phyloP scores from a whole-genome alignment of 129 eudicot genomes.

The Apium graveolens region DNA sequence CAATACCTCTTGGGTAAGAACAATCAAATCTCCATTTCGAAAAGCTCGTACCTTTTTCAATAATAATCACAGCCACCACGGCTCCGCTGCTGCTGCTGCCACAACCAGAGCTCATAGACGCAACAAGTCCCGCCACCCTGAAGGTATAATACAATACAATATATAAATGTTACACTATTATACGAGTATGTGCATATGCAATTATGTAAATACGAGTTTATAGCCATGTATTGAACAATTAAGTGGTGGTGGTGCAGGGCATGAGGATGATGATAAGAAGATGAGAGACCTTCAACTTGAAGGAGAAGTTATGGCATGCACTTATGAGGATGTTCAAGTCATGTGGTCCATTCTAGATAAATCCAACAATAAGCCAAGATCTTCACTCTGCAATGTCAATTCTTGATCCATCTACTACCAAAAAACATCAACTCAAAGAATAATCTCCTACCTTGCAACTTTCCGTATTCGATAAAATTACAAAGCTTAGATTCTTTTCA shows the following conservation, averaged over 20 bases:
- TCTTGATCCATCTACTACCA: slow-evolving; percentile 13
- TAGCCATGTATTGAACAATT: background rate
- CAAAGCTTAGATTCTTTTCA: background rate
- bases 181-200: background rate
- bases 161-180: background rate
- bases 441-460: background rate
- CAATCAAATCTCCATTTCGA: slow-evolving; percentile 48
- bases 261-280: slow-evolving; percentile 13
- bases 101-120: slow-evolving; percentile 17
- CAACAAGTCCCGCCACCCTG: slow-evolving; percentile 23
- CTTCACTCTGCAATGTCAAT: slow-evolving; percentile 17
- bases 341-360: slow-evolving; percentile 75
- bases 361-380: slow-evolving; percentile 26
- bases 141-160: slow-evolving; percentile 21
- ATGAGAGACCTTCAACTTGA: slow-evolving; percentile 41
- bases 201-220: background rate
- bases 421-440: background rate
- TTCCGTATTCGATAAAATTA: background rate
- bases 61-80: slow-evolving; percentile 11
- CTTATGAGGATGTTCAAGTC: slow-evolving; percentile 61
- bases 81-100: background rate
- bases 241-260: slow-evolving; percentile 8
- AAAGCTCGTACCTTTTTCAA: slow-evolving; percentile 52
- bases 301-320: slow-evolving; percentile 67
- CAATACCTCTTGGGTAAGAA: slow-evolving; percentile 39